Evolutionary conservation across 495 filamentous ascomycete genomes (phyloP), one percentile per base, ranked within the genome.

Genomic region (Rhypophila decipiens): DNA sequence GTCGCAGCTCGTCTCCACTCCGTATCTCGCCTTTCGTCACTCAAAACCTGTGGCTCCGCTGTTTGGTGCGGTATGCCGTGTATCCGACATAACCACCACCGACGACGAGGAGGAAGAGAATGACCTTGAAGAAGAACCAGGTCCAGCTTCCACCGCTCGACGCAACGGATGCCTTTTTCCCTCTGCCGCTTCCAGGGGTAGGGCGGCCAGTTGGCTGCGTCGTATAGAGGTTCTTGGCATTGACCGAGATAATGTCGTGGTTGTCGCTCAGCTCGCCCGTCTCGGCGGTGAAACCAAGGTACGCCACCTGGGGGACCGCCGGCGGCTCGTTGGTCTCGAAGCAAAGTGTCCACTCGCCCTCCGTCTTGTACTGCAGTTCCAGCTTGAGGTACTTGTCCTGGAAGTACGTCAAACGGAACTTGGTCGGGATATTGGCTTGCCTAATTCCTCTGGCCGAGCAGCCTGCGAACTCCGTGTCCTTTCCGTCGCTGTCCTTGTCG

Each of bases 231-330:
- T 96, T 97, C 75, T 87, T 86, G 33, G 90, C 81, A 48, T 84
- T 72, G 64, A 99, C 78, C 45, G 78, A 84, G 65, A 97, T 84
- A 66, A 99, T 94, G 66, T 99, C 94, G 78, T 95, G 89, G 75
- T 96, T 95, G 67, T 99, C 94, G 64, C 79, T 87, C 55, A 99
- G 77, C 70, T 99, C 94, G 56, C 94, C 94, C 21, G 90, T 96
- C 73, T 97, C 90, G 35, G 90, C 90, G 47, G 80, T 87, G 71
- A 99, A 95, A 56, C 94, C 94, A 12, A 99, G 79, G 70, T 99
- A 99, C 18, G 88, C 81, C 27, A 96, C 87, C 17, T 85, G 80
- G 35, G 94, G 94, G 47, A 99, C 84, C 54, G 84, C 83, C 51
- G 89, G 82, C 4, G 78, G 73, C 56, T 83, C 77, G 58, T 69